These are phyloP conservation scores for Rhizopus stolonifer DNA, from an alignment of 371 early-diverging fungal genomes.

Conservation along the genomic window DNA sequence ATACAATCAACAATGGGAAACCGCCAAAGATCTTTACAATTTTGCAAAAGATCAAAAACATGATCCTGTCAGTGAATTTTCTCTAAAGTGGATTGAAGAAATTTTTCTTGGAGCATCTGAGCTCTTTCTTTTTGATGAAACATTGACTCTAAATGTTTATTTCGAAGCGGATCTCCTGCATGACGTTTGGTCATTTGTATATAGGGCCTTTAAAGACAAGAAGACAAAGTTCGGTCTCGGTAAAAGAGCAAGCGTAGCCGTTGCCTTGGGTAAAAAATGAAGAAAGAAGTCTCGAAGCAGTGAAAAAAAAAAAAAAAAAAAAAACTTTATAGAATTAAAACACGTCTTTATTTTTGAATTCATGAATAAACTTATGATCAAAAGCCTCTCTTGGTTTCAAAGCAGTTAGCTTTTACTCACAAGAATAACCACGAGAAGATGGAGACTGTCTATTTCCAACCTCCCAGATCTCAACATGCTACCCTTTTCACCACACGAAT, in stretches of 20 bases:
- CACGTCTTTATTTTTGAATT: too few species aligned
- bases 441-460: too few species aligned
- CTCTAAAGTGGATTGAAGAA: constrained; percentile 4
- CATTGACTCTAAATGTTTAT: not conserved
- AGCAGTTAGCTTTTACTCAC: too few species aligned
- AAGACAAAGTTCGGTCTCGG: constrained; percentile 3
- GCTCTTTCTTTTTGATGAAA: not conserved
- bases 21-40: not conserved
- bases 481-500: not conserved
- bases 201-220: constrained; percentile 1
- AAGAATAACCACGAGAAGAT: too few species aligned
- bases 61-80: constrained; percentile 6
- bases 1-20: constrained; percentile 1
- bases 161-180: constrained; percentile 4
- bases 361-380: too few species aligned
- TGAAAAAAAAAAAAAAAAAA: constrained; percentile 2
- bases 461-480: too few species aligned
- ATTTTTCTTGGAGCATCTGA: constrained; percentile 2
- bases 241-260: not conserved
- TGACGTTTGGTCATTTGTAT: constrained; percentile 7
- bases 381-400: not conserved
- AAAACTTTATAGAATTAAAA: too few species aligned
- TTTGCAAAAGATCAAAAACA: constrained; percentile 7
- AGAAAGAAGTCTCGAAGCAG: constrained; percentile 6
- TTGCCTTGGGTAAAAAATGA: not conserved